Conservation (phyloP, 495 filamentous ascomycete species). For the Geoglossum glabrum region DNA sequence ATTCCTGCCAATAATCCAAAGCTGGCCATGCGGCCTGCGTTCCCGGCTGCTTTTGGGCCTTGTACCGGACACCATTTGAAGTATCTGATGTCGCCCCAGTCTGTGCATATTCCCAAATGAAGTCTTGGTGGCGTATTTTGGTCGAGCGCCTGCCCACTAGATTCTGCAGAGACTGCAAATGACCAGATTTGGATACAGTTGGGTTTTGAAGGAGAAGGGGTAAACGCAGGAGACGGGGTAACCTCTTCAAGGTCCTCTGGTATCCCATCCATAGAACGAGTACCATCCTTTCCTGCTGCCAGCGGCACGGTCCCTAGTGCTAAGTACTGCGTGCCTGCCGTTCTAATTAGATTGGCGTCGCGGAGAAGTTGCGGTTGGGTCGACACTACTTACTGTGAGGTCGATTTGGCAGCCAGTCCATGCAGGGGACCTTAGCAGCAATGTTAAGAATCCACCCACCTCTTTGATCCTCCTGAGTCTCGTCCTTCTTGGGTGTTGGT, state of each 20-base stretch:
- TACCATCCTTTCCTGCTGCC: slow-evolving; percentile 14
- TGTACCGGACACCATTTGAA: slow-evolving; percentile 42
- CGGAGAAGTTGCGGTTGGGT: not conserved
- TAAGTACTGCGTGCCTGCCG: slow-evolving; percentile 29
- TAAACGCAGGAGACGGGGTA: slow-evolving; percentile 22
- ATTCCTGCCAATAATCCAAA: slow-evolving; percentile 42
- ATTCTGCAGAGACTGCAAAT: slow-evolving; percentile 23
- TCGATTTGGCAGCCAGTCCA: slow-evolving; percentile 36
- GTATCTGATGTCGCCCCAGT: slow-evolving; percentile 40
- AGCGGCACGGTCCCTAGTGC: slow-evolving; percentile 26
- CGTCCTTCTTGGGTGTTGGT: not conserved
- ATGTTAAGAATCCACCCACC: slow-evolving; percentile 38
- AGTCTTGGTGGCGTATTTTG: slow-evolving; percentile 21
- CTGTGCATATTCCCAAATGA: slow-evolving; percentile 33
- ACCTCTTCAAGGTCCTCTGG: not conserved
- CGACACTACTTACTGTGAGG: not conserved
- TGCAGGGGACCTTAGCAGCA: slow-evolving; percentile 28
- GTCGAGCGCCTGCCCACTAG: slow-evolving; percentile 18
- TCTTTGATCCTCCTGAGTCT: slow-evolving; percentile 5
- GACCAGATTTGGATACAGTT: slow-evolving; percentile 39
- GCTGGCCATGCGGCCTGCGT: slow-evolving; percentile 13
- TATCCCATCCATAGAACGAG: not conserved
- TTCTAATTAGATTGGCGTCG: not conserved
- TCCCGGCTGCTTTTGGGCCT: slow-evolving; percentile 17
- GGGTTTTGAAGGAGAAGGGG: slow-evolving; percentile 25